Evolutionary conservation across 805 yeast genomes (phyloP), one percentile per base, ranked within the genome.

Genomic region (Diddensiella transvaalensis): DNA sequence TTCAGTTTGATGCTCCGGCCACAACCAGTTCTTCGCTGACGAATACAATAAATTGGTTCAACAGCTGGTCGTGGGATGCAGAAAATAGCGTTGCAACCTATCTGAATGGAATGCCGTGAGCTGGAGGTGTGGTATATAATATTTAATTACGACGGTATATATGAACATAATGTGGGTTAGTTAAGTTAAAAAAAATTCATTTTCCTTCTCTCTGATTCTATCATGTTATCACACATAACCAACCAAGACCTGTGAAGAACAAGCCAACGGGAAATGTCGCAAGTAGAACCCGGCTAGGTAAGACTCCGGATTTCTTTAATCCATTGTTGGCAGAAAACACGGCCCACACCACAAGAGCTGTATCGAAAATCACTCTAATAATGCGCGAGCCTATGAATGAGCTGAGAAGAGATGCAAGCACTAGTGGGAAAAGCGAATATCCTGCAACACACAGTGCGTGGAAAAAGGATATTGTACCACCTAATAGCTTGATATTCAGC

Each of bases 361-460:
- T 17, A 63, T 75, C 74, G 13, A 80, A 50, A 0, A 73, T 64
- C 19, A 81, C 66, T 50, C 87, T 66, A 3, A 81, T 53, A 13
- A 79, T 62, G 52, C 74, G 73, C 71, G 72, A 67, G 40, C 67
- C 63, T n/a, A 81, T 65, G 15, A 78, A 60, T 19, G 77, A 66
- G 40, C 82, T 70, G 22, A 80, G 48, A 3, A 76, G 43, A 8
- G 81, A 76, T 0, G 82, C 79, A 6, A 77, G 58, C 2, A 80
- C 75, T 33, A 83, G 70, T 8, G 89, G 89, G 64, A 83, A 83
- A 61, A 80, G 65, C 11, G 84, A 79, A 68, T 83, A 83, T 1
- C 89, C 89, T 3, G 82, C 75, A 23, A 86, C 82, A 52, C 85
- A 79, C 45, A 83, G 69, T 2, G 87, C 87, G 41, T 80, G 79